Conservation (phyloP, 2,329 filamentous ascomycete species). For the Aphanoascus verrucosus region DNA sequence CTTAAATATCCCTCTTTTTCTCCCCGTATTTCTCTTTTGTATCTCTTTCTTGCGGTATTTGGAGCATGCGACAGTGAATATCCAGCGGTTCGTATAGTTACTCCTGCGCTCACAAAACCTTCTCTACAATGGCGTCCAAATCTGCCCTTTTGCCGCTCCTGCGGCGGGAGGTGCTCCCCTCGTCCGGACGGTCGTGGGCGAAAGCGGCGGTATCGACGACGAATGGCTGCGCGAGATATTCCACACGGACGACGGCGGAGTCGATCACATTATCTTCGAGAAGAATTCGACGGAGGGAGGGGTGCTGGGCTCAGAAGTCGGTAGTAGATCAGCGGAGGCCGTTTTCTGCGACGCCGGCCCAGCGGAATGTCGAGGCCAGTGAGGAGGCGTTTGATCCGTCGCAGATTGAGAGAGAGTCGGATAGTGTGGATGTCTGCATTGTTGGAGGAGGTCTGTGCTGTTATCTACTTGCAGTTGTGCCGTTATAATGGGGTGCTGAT, state of each 20-base stretch:
- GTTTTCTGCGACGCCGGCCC: slow-evolving; percentile 37
- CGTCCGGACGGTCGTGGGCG: slow-evolving; percentile 23
- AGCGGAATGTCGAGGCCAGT: slow-evolving; percentile 37
- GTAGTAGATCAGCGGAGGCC: slow-evolving; percentile 27
- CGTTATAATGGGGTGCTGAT: neutral
- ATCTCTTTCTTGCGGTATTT: neutral
- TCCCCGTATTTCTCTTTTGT: neutral
- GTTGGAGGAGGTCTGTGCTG: slow-evolving; percentile 62
- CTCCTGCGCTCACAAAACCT: neutral
- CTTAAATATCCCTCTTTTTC: neutral
- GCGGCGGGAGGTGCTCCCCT: slow-evolving; percentile 31
- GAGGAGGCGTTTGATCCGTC: slow-evolving; percentile 51
- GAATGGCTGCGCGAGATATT: slow-evolving; percentile 14
- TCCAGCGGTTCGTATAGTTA: too few relatives aligned
- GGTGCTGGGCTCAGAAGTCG: neutral
- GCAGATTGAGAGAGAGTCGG: slow-evolving; percentile 71
- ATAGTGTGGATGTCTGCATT: slow-evolving; percentile 93
- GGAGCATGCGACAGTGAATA: neutral
- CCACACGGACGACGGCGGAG: slow-evolving; percentile 15
- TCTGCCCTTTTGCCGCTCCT: slow-evolving; percentile 32
- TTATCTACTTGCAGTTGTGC: neutral
- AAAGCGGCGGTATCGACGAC: slow-evolving; percentile 17
- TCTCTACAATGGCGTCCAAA: slow-evolving; percentile 33
- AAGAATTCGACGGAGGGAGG: neutral
- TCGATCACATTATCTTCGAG: slow-evolving; percentile 5